Evolutionary conservation across 2,329 filamentous ascomycete species (phyloP).

Genomic region (Fusarium armeniacum): DNA sequence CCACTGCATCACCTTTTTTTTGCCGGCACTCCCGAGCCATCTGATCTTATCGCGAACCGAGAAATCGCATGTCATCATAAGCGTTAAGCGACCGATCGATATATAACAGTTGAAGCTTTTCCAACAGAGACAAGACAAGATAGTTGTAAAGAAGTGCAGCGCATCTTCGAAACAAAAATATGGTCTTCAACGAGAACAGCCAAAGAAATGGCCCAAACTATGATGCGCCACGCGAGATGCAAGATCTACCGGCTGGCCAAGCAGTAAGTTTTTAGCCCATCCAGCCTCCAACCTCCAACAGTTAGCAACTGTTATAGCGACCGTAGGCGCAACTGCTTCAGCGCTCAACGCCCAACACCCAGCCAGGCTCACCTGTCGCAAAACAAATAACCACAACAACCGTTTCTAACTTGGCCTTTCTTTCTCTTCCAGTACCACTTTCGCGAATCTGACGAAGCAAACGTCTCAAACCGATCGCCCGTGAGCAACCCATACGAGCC

Average conservation of each 20-base stretch:
- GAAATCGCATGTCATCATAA: constrained; percentile 22
- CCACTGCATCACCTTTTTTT: constrained; percentile 27
- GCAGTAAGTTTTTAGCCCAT: constrained; percentile 38
- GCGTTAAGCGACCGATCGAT: background rate
- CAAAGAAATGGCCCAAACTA: constrained; percentile 33
- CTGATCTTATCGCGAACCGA: constrained; percentile 16
- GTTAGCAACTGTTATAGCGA: background rate
- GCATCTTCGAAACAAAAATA: background rate
- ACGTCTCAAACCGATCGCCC: constrained; percentile 23
- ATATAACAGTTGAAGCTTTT: background rate
- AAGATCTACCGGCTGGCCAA: constrained; percentile 44
- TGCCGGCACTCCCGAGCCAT: constrained; percentile 38
- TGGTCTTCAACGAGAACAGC: constrained; percentile 35
- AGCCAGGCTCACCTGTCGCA: background rate
- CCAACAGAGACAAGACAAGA: constrained; percentile 9
- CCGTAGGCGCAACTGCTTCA: background rate
- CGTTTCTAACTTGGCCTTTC: constrained; percentile 4
- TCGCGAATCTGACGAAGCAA: constrained; percentile 31
- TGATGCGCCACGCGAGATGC: constrained; percentile 42
- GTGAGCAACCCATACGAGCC: constrained; percentile 39
- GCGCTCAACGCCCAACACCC: background rate
- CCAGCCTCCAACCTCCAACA: background rate
- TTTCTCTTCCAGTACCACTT: constrained; percentile 39
- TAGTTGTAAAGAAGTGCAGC: background rate
- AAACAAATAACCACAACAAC: background rate